Conservation (phyloP, 805 yeast species). For the Ogataea polymorpha region DNA sequence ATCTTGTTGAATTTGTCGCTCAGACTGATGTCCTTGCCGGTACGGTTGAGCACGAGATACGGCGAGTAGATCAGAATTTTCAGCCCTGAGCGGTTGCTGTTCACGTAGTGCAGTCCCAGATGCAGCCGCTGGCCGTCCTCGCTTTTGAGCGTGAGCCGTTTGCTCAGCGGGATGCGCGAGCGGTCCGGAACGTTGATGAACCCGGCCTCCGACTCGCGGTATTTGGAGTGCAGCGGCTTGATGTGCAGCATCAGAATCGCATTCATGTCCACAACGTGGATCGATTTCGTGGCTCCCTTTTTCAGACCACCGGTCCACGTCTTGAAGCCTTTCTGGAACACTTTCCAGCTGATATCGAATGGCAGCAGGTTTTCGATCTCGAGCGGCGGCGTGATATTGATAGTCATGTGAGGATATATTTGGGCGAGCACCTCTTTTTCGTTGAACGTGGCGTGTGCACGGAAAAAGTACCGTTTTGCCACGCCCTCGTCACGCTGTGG, state of each 20-base stretch:
- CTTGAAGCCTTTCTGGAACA: constrained; percentile 70
- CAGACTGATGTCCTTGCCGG: constrained; percentile 62
- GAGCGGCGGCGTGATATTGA: constrained; percentile 79
- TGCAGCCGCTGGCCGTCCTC: constrained; percentile 66
- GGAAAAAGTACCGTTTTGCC: constrained; percentile 49
- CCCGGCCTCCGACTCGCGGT: constrained; percentile 66
- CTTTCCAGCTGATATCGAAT: constrained; percentile 66
- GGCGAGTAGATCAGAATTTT: constrained; percentile 77
- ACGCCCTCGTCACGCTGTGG: constrained; percentile 38
- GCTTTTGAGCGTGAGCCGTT: constrained; percentile 48
- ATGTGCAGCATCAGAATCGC: constrained; percentile 71
- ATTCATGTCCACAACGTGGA: constrained; percentile 76
- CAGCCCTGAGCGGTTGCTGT: constrained; percentile 52
- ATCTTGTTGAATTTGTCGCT: constrained; percentile 54
- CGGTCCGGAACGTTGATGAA: constrained; percentile 56
- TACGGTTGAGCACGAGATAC: constrained; percentile 76
- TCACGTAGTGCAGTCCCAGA: constrained; percentile 62
- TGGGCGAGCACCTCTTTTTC: constrained; percentile 65
- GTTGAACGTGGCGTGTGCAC: constrained; percentile 65
- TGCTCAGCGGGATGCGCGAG: constrained; percentile 28
- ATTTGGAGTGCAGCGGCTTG: constrained; percentile 59
- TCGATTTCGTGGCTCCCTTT: constrained; percentile 64
- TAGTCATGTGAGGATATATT: constrained; percentile 79
- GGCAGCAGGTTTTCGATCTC: constrained; percentile 85
- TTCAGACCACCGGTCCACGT: constrained; percentile 63